A percentile compares a stretch with the other conserved stretches of the same genome.
Evolutionary conservation across 305 asterid genomes (phyloP).

Genomic region (Fraxinus nigra): DNA sequence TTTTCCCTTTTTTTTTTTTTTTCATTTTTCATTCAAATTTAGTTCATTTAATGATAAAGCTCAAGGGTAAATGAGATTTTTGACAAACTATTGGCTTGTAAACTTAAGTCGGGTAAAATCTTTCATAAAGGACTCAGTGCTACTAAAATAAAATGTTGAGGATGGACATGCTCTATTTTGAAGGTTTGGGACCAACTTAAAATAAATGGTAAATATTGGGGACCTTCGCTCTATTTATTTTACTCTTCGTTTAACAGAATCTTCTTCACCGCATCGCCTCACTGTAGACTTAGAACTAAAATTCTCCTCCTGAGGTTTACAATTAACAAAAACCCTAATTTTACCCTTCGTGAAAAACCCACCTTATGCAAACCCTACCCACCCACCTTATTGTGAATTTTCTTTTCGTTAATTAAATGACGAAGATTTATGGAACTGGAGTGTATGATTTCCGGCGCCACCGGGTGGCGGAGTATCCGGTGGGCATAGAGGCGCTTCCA

Average conservation of each 20-base stretch:
- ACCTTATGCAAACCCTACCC: not conserved
- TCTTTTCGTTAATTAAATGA: slow-evolving; percentile 32
- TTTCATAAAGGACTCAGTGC: too few species aligned
- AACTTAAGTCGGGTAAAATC: too few species aligned
- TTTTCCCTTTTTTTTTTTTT: too few species aligned
- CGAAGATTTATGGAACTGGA: slow-evolving; percentile 80
- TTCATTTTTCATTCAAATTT: too few species aligned
- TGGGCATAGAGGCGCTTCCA: slow-evolving; percentile 33
- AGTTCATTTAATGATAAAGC: too few species aligned
- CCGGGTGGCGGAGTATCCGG: slow-evolving; percentile 96
- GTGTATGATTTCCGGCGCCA: slow-evolving; percentile 83
- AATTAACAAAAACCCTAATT: slow-evolving; percentile 7
- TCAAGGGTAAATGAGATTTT: too few species aligned
- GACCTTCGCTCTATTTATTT: not conserved
- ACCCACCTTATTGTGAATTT: not conserved
- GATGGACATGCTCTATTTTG: too few species aligned
- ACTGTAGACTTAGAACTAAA: not conserved
- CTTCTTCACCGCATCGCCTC: not conserved
- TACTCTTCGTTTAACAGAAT: too few species aligned
- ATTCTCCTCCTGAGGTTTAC: not conserved
- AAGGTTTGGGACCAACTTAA: too few species aligned
- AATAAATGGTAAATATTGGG: too few species aligned
- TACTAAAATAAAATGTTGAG: too few species aligned
- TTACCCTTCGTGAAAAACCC: slow-evolving; percentile 18
- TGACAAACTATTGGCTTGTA: too few species aligned